Base-by-base conservation (phyloP, 2,329 filamentous ascomycete species). In the Calonectria pauciramosa region DNA sequence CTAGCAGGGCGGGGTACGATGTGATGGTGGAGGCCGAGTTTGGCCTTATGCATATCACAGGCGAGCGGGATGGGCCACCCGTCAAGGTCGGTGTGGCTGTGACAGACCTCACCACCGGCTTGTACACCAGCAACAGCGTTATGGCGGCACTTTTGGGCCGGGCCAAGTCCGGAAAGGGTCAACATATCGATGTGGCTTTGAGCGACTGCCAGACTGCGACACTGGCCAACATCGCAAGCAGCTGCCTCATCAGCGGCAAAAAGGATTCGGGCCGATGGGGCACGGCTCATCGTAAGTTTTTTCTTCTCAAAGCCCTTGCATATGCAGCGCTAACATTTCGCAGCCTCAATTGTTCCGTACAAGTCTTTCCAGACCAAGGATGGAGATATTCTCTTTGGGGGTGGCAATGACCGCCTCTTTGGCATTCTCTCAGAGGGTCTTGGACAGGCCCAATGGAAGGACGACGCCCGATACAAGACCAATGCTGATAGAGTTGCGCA, bases 11-110 rank as follows among this genome's bases (percentile, higher is more conserved):
- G 4, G 97, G 97, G 6, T 99, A 99, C 88, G 97, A 99, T 85
- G 97, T 99, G 79, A 99, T 99, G 96, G 96, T 99, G 14, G 97
- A 99, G 87, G 97, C 97, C 74, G 97, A 99, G 84, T 96, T 99
- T 86, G 97, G 97, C 0, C 87, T 99, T 71, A 99, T 99, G 97
- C 97, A 99, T 86, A 99, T 99, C 80, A 99, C 97, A 0, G 97
- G 97, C 38, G 91, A 91, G 75, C 91, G 96, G 71, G 94, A 98
- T 80, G 96, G 96, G 0, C 94, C 96, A 2, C 97, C 97, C 0
- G 97, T 98, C 49, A 99, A 99, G 86, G 97, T 99, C 3, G 97
- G 97, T 23, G 97, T 99, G 3, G 97, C 97, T 2, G 97, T 99
- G 4, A 99, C 97, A 0, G 97, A 99, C 85, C 87, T 99, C 66